Percentiles rank a stretch among this genome's conserved stretches.
These are phyloP conservation scores for Lodderomyces parapsilosis DNA, from an alignment of 1,139 yeast genomes.

Conservation along the genomic window DNA sequence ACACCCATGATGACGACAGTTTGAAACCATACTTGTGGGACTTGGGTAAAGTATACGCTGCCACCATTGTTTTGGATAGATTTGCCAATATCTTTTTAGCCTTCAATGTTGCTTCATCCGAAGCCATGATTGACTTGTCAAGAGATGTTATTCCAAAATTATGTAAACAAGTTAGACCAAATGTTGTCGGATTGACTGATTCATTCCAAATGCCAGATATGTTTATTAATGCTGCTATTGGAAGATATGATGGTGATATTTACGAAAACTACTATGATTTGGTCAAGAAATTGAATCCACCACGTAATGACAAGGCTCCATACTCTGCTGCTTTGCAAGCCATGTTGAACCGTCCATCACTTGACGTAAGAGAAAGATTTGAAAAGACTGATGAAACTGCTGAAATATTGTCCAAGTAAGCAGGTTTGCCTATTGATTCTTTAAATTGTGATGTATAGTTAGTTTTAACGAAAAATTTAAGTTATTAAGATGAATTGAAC, in stretches of 20 bases:
- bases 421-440: neutral
- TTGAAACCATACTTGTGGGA: slow-evolving; percentile 25
- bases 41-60: slow-evolving; percentile 30
- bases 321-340: slow-evolving; percentile 34
- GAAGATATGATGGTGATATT: slow-evolving; percentile 45
- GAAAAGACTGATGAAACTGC: slow-evolving; percentile 31
- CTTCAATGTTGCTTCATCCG: slow-evolving; percentile 32
- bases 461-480: neutral
- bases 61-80: slow-evolving; percentile 33
- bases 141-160: slow-evolving; percentile 33
- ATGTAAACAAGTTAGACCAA: slow-evolving; percentile 42
- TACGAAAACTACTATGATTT: slow-evolving; percentile 45
- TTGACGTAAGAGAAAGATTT: slow-evolving; percentile 39
- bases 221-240: slow-evolving; percentile 44
- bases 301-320: slow-evolving; percentile 37
- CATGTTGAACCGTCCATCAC: slow-evolving; percentile 38
- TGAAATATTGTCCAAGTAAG: slow-evolving; percentile 30
- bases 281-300: slow-evolving; percentile 40
- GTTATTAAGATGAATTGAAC: neutral
- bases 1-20: slow-evolving; percentile 19
- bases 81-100: slow-evolving; percentile 44
- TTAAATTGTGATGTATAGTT: slow-evolving; percentile 1
- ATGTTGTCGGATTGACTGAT: slow-evolving; percentile 46
- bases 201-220: slow-evolving; percentile 49
- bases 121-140: slow-evolving; percentile 33